Evolutionary conservation across 345 rosid species (phyloP), one percentile per base, ranked within the genome.

Genomic region (Gossypium australe): DNA sequence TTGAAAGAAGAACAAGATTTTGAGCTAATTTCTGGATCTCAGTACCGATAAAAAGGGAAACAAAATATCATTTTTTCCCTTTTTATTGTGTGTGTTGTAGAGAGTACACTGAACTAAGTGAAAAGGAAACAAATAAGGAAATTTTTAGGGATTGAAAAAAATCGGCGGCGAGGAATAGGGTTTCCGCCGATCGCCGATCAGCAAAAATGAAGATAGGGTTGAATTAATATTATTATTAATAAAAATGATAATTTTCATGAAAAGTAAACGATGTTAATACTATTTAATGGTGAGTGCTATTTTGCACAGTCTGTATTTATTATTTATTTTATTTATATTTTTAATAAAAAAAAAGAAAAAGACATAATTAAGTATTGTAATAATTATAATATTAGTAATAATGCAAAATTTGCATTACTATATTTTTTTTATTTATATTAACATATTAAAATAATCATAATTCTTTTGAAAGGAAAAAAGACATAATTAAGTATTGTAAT

Each of bases 151-250:
- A 29, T 66, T 57, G 44, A 4, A 41, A 34, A 34, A 34, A 76
- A 78, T 76, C 86, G 90, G 78, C 87, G 90, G 83, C 79, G 76
- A 78, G n/a, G 61, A 63, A 51, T 77, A 58, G 76, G 73, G 82
- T 71, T 81, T 73, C 84, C 85, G 85, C 79, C 82, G 82, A 77
- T 87, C 85, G 87, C 84, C 86, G 90, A 83, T 80, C 79, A 52
- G 63, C 73, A 79, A 69, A 27, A 49, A 34, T 27, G 18, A 44
- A 34, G 58, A 55, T 60, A 75, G 58, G 76, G 62, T 67, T 61
- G 51, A 62, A 71, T 66, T 66, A 66, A 58, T 58, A 58, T 22
- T 58, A 59, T 14, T 69, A 56, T n/a, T 56, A 71, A 80, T 71
- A 80, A 85, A 80, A 84, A 82, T 77, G 83, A 84, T 78, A 86